A percentile compares a stretch with the other conserved stretches of the same genome.
Evolutionary conservation across 768 basidiomycete genomes (phyloP).

Genomic region (Coprinellus micaceus): DNA sequence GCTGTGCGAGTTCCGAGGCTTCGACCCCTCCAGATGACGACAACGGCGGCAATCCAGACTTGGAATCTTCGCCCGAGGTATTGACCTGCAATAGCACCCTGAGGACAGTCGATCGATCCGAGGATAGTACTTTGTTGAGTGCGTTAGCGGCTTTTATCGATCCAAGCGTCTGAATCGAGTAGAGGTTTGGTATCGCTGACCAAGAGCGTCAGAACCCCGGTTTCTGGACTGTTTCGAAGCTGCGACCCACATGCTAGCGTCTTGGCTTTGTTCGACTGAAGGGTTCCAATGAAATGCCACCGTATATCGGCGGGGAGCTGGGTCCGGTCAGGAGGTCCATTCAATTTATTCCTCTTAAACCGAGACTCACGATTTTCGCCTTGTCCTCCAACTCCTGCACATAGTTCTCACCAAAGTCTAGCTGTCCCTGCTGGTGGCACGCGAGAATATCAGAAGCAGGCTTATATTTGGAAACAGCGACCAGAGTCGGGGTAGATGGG

Average conservation of each 20-base stretch:
- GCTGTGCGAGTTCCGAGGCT: conserved; percentile 51
- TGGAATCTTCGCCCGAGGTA: conserved; percentile 88
- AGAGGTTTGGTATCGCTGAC: conserved; percentile 83
- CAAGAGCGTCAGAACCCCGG: not conserved
- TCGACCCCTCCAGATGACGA: conserved; percentile 26
- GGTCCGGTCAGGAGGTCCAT: not conserved
- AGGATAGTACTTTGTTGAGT: conserved; percentile 68
- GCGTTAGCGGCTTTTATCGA: conserved; percentile 77
- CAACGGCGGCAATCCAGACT: conserved; percentile 79
- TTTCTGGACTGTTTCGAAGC: not conserved
- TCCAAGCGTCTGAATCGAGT: conserved; percentile 81
- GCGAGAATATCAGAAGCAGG: conserved; percentile 82
- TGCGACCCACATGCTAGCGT: conserved; percentile 66
- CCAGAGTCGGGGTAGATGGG: conserved; percentile 42
- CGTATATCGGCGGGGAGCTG: conserved; percentile 86
- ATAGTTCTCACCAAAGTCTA: conserved; percentile 98
- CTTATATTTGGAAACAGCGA: conserved; percentile 94
- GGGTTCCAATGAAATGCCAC: conserved; percentile 95
- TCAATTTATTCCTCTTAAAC: not conserved
- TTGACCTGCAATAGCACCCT: conserved; percentile 91
- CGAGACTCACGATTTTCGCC: conserved; percentile 55
- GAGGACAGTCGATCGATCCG: conserved; percentile 55
- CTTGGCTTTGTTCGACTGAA: conserved; percentile 94
- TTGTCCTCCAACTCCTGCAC: conserved; percentile 91
- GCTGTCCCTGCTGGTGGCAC: conserved; percentile 76